Base-by-base conservation (phyloP, 805 yeast species). In the Candida tammaniensis region DNA sequence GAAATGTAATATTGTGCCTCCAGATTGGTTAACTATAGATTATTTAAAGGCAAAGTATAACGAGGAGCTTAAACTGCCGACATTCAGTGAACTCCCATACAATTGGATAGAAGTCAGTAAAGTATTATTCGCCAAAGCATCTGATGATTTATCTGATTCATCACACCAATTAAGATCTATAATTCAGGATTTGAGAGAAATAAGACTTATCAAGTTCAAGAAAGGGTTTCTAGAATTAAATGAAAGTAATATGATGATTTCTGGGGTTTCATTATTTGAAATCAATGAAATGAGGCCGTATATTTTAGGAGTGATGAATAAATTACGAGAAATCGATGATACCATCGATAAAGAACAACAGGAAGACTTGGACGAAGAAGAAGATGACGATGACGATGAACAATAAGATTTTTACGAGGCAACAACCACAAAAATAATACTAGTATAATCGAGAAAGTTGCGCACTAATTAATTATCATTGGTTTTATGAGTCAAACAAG, bases 211-310 rank as follows among this genome's bases (percentile, higher is more conserved):
- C 19, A 93, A 93, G 52, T 80, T 88, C 2, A 70, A 93, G 33
- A 78, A 79, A 37, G 98, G 98, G 51, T 62, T 91, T 28, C 64
- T 70, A 30, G 81, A 80, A 43, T 62, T 91, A 41, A 91, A 91
- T 60, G 94, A 85, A 43, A 76, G 83, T 14, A 86, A 89, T 59
- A 69, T 91, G 40, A 86, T 80, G 51, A 65, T 91, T 55, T 91
- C 88, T 47, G 87, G 93, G 14, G 56, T 93, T 34, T 84, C 95
- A 2, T 55, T 82, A 24, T 55, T 88, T 71, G 98, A 91, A 55
- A 81, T 93, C 42, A 89, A 88, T 55, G 96, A 87, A 54, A 62
- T 89, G 33, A 64, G 96, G 43, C 94, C 96, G 2, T 84, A 87
- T 50, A 78, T 88, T 21, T 65, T 78, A n/a, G 64, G 67, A 10